Evolutionary conservation across 345 rosid species (phyloP).

Genomic region (Euphorbia lathyris): DNA sequence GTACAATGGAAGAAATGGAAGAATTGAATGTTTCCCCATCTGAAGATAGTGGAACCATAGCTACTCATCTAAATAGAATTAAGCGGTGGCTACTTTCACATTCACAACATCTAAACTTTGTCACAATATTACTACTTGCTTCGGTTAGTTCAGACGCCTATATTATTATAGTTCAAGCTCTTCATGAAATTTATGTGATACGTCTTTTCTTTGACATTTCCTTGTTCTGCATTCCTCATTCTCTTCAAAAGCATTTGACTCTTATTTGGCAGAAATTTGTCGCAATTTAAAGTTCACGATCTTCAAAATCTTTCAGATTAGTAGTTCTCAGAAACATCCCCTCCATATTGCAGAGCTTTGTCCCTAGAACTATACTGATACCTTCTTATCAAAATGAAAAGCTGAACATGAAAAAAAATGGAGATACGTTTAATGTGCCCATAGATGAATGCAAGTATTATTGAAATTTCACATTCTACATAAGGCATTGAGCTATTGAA

Average conservation of each 20-base stretch:
- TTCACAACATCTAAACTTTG: slow-evolving; percentile 80
- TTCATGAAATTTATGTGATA: background rate
- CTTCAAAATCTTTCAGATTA: background rate
- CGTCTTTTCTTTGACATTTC: background rate
- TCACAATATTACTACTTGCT: slow-evolving; percentile 89
- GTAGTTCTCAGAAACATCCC: background rate
- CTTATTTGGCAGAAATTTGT: background rate
- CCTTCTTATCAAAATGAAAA: background rate
- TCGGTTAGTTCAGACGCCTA: slow-evolving; percentile 55
- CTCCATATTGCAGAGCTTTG: background rate
- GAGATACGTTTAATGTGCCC: background rate
- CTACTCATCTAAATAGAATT: slow-evolving; percentile 40
- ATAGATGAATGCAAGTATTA: background rate
- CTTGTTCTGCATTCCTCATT: background rate
- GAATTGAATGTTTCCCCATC: slow-evolving; percentile 61
- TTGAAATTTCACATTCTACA: background rate
- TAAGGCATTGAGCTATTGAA: background rate
- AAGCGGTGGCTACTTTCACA: slow-evolving; percentile 70
- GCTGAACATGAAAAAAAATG: background rate
- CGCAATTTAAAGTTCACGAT: background rate
- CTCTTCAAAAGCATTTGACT: background rate
- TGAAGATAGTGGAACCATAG: slow-evolving; percentile 61
- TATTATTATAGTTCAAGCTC: background rate
- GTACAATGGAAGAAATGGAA: slow-evolving; percentile 58
- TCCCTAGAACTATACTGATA: background rate